Evolutionary conservation across 257 asterid genomes (phyloP), one percentile per base, ranked within the genome.

Genomic region (Solanum medicagineum): DNA sequence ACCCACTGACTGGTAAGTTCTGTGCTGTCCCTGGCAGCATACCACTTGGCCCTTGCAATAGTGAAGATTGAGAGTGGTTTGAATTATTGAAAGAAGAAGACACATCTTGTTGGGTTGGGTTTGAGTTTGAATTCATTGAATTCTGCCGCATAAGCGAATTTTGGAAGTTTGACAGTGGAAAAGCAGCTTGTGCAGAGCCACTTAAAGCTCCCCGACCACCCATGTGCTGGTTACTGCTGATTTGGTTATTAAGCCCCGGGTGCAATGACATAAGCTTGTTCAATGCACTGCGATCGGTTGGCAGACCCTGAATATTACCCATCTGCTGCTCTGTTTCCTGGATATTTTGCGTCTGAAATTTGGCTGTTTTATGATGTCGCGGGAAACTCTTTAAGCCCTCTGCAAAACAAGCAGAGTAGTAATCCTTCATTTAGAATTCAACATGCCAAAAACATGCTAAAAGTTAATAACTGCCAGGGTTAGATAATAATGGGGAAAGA

Each of bases 311-410:
- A 83, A 80, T 84, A 69, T 93, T 93, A 13, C 94, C 93, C 83
- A 36, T 74, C 85, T 88, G 96, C 66, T 88, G 96, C 66, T 95
- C 98, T 81, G 82, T 85, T 89, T 92, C 97, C 87, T 88, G 89
- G 84, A 81, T 69, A 80, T 87, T 88, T 84, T 91, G 97, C 85
- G 87, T 84, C 88, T 89, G 93, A 22, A 84, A 87, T 87, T 92
- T 93, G 82, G 93, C 89, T 10, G 87, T 81, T 45, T 88, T 79
- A 74, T 89, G 60, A 24, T 91, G 89, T 49, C 94, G 94, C 1
- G 98, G 96, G 75, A 88, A 91, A 83, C 32, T 92, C 85, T 94
- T 94, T 92, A 97, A 91, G 79, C 96, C 96, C 91, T 97, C 99
- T 95, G 94, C 90, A 90, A 87, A 85, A 79, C 22, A 20, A 86